phyloP scores from a whole-genome alignment of 495 filamentous ascomycete genomes.

The Astrothelium macrocarpum region DNA sequence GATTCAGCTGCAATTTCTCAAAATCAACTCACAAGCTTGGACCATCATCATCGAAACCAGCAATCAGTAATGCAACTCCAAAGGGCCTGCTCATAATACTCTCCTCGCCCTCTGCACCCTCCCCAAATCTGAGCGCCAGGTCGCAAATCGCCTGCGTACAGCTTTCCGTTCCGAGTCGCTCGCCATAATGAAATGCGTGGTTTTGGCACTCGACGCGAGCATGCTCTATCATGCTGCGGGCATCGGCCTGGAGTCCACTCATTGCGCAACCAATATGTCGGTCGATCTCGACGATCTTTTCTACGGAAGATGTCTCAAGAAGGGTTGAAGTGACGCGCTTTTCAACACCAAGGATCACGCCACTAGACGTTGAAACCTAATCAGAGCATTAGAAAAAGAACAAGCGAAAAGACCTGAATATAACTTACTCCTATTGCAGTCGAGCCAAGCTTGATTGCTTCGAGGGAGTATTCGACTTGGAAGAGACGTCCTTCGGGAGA shows the following conservation, averaged over 20 bases:
- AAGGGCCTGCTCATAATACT: slow-evolving; percentile 96
- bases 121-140: slow-evolving; percentile 89
- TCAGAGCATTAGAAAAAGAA: slow-evolving; percentile 9
- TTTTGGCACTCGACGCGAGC: slow-evolving; percentile 95
- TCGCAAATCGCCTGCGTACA: slow-evolving; percentile 99
- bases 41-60: slow-evolving; percentile 93
- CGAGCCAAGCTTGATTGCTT: slow-evolving; percentile 98
- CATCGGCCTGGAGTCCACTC: slow-evolving; percentile 94
- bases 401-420: slow-evolving; percentile 6
- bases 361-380: slow-evolving; percentile 79
- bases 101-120: slow-evolving; percentile 95
- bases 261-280: slow-evolving; percentile 97
- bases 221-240: slow-evolving; percentile 92
- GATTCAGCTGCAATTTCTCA: not conserved
- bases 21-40: slow-evolving; percentile 62
- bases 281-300: slow-evolving; percentile 99
- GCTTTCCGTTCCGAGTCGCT: slow-evolving; percentile 86
- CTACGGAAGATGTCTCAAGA: slow-evolving; percentile 91
- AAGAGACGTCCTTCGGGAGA: slow-evolving; percentile 98
- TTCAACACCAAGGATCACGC: slow-evolving; percentile 93
- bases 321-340: slow-evolving; percentile 97
- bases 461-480: slow-evolving; percentile 99
- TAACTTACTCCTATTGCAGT: slow-evolving; percentile 84
- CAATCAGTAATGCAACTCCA: slow-evolving; percentile 92
- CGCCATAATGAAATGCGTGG: slow-evolving; percentile 94